Evolutionary conservation across 129 eudicot species (phyloP).

Genomic region (Chrysanthemum lavandulifolium): DNA sequence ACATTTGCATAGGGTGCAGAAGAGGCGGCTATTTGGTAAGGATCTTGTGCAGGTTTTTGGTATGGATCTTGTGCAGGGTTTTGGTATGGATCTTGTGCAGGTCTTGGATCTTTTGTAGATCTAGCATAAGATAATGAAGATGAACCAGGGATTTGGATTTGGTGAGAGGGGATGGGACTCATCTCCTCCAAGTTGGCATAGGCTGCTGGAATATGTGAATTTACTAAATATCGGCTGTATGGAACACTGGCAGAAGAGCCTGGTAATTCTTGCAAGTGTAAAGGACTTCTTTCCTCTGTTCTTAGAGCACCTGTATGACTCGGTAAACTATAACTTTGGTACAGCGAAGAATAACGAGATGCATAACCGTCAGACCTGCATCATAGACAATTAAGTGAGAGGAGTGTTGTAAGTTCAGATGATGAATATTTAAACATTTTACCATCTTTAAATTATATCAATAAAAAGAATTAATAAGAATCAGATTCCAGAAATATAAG

Average conservation of each 20-base stretch:
- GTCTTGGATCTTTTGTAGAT: too few species aligned
- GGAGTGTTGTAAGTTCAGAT: too few species aligned
- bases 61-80: conserved; percentile 24
- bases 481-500: too few species aligned
- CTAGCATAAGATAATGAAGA: conserved; percentile 15
- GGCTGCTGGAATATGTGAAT: conserved; percentile 25
- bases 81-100: background rate
- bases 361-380: conserved; percentile 51
- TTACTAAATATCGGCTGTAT: conserved; percentile 31
- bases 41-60: conserved; percentile 27
- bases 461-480: too few species aligned
- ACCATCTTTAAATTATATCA: too few species aligned
- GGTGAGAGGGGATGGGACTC: conserved; percentile 37
- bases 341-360: conserved; percentile 47
- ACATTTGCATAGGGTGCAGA: conserved; percentile 33
- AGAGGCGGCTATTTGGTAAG: conserved; percentile 31
- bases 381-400: background rate
- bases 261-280: conserved; percentile 33
- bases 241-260: conserved; percentile 35
- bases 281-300: conserved; percentile 43
- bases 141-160: conserved; percentile 29
- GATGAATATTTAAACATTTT: too few species aligned
- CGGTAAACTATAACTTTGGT: conserved; percentile 47
- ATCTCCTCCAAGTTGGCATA: conserved; percentile 38
- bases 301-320: conserved; percentile 39